phyloP scores from a whole-genome alignment of 768 basidiomycete species.

The Mycena floridula region DNA sequence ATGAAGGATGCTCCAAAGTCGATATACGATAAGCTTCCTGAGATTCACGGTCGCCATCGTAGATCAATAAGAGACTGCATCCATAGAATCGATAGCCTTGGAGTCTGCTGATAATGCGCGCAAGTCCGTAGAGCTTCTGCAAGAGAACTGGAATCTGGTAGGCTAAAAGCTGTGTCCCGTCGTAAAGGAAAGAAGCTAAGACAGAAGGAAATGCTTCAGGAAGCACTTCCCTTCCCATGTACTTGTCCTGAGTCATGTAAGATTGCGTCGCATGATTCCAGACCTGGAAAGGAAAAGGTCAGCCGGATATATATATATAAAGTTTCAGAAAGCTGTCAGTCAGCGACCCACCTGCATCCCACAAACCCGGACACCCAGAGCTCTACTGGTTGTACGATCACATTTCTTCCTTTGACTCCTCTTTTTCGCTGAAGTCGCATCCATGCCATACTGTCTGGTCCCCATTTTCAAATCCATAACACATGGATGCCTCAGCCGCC shows the following conservation, averaged over 20 bases:
- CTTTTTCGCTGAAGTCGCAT: constrained; percentile 89
- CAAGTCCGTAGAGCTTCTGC: constrained; percentile 90
- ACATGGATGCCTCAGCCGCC: constrained; percentile 84
- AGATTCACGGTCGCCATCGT: constrained; percentile 88
- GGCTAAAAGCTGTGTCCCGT: constrained; percentile 77
- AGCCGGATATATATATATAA: constrained; percentile 3
- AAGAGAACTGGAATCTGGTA: constrained; percentile 91
- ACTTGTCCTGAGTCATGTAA: constrained; percentile 94
- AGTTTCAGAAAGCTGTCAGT: constrained; percentile 5
- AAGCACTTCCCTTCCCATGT: constrained; percentile 86
- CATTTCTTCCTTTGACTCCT: constrained; percentile 99
- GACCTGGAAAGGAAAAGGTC: constrained; percentile 47
- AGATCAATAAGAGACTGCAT: constrained; percentile 92
- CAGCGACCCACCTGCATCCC: constrained; percentile 99
- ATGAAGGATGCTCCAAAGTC: constrained; percentile 58
- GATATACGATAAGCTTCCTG: constrained; percentile 70
- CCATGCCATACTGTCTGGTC: constrained; percentile 97
- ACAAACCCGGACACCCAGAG: constrained; percentile 88
- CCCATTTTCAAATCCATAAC: constrained; percentile 99
- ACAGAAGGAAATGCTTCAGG: constrained; percentile 80
- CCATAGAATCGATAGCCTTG: constrained; percentile 99
- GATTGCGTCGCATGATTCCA: constrained; percentile 85
- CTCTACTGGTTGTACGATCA: constrained; percentile 88
- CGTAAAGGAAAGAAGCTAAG: constrained; percentile 75
- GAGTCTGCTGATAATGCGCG: constrained; percentile 81